Base-by-base conservation (phyloP, 1,284 basidiomycete species). In the Marasmius oreades region DNA sequence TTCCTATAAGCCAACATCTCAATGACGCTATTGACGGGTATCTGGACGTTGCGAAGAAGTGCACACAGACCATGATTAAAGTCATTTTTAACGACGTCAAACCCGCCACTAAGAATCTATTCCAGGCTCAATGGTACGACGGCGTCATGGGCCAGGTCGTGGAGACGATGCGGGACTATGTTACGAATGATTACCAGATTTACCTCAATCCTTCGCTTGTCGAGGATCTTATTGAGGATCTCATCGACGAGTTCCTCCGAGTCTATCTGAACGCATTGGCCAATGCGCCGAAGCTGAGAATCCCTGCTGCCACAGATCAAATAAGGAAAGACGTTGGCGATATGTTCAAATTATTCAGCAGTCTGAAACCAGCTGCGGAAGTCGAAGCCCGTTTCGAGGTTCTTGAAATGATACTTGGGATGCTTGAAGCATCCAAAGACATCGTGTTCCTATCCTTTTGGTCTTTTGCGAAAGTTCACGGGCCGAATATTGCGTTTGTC, bases 1-100 rank as follows among this genome's bases (percentile, higher is more conserved):
- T 77, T 2, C 79, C 82, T 10, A 97, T 99, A 66, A 85, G 84
- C 61, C 93, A 95, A 65, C 82, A 86, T 51, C 77, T 98, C 56
- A 98, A 98, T 76, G 90, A 95, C 63, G 95, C 95, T 16, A 97
- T 99, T 66, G 96, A 99, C 67, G 97, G 97, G 1, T 98, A 96
- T 74, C 82, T 99, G 63, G 97, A 99, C 72, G 93, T 99, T 20
- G 95, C 95, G 56, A 98, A 98, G 77, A 92, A 92, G 69, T 98
- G 95, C 76, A 95, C 92, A 14, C 92, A 96, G 65, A 89, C 92
- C 1, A 81, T 99, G 52, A 95, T 99, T 65, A 91, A 93, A 65
- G 86, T 97, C 67, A 89, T 99, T 62, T 95, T 98, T 77, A 92
- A 96, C 70, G 97, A 99, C 70, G 75, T 99, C 64, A 92, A 90